phyloP scores from a whole-genome alignment of 495 filamentous ascomycete genomes.

The Penicillium coprophilum region DNA sequence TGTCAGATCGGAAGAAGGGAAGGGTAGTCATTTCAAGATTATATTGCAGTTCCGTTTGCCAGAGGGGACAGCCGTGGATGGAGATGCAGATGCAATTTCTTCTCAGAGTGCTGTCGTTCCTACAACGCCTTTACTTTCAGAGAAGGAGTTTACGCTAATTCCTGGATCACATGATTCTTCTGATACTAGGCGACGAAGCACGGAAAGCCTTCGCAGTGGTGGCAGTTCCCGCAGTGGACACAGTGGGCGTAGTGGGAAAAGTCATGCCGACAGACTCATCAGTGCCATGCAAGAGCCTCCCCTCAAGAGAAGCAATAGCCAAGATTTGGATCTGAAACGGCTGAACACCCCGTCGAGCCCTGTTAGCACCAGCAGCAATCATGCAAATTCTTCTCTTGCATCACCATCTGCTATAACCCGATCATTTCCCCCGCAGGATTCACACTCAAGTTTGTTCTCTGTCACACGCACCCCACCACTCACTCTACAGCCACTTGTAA shows the following conservation, averaged over 20 bases:
- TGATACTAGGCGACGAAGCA: constrained; percentile 34
- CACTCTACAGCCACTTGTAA: constrained; percentile 20
- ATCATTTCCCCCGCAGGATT: constrained; percentile 18
- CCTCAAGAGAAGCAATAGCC: constrained; percentile 35
- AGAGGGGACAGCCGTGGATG: constrained; percentile 15
- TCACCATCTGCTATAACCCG: constrained; percentile 11
- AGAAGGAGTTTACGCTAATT: constrained; percentile 39
- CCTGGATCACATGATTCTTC: constrained; percentile 11
- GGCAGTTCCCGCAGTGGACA: constrained; percentile 53
- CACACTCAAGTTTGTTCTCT: constrained; percentile 25
- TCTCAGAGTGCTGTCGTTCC: constrained; percentile 14
- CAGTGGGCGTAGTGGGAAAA: constrained; percentile 58
- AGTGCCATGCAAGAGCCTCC: constrained; percentile 69
- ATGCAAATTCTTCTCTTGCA: constrained; percentile 6
- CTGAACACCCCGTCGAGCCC: constrained; percentile 13
- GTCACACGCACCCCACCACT: constrained; percentile 25
- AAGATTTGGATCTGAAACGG: constrained; percentile 20
- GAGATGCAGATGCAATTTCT: neutral
- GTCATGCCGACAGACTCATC: constrained; percentile 73
- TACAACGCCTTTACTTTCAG: constrained; percentile 20
- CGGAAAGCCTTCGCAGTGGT: constrained; percentile 54
- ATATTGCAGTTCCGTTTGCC: constrained; percentile 39
- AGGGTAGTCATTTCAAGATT: constrained; percentile 74
- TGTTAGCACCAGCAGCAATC: constrained; percentile 15
- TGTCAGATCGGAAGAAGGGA: constrained; percentile 82